Evolutionary conservation across 192 early-diverging fungal species (phyloP).

Genomic region (Nowakowskiella sp.): DNA sequence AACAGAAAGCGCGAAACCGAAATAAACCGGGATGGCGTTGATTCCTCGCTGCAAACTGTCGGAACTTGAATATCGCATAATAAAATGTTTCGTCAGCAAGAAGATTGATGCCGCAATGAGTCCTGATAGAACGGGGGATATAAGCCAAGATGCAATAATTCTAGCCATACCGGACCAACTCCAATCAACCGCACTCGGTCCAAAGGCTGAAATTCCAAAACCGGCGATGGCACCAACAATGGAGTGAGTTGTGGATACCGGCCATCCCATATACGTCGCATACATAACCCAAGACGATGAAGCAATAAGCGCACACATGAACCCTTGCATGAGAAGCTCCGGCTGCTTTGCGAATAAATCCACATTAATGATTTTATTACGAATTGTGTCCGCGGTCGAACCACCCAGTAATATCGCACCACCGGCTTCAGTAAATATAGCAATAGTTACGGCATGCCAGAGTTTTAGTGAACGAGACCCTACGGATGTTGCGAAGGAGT

Average conservation of each 20-base stretch:
- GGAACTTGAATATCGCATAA: too few relatives aligned
- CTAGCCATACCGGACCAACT: constrained; percentile 28
- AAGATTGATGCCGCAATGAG: constrained; percentile 58
- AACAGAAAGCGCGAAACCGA: constrained; percentile 56
- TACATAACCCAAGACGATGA: constrained; percentile 69
- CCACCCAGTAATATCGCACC: constrained; percentile 71
- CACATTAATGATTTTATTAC: constrained; percentile 60
- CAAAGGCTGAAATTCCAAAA: constrained; percentile 66
- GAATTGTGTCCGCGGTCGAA: constrained; percentile 68
- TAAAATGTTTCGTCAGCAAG: constrained; percentile 51
- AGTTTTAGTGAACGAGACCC: constrained; percentile 71
- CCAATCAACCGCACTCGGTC: constrained; percentile 56
- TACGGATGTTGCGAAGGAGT: constrained; percentile 79
- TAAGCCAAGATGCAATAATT: constrained; percentile 73
- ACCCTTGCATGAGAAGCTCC: constrained; percentile 72
- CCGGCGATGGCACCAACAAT: constrained; percentile 74
- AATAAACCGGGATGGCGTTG: constrained; percentile 60
- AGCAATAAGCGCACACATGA: constrained; percentile 72
- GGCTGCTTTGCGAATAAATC: constrained; percentile 48
- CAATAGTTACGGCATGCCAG: constrained; percentile 64
- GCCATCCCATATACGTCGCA: constrained; percentile 56
- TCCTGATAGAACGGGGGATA: constrained; percentile 61
- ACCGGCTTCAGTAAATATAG: constrained; percentile 73
- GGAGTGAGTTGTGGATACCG: constrained; percentile 74
- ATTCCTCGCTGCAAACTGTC: constrained; percentile 60